Base-by-base conservation (phyloP, 768 basidiomycete species). In the Lentinula aciculospora region DNA sequence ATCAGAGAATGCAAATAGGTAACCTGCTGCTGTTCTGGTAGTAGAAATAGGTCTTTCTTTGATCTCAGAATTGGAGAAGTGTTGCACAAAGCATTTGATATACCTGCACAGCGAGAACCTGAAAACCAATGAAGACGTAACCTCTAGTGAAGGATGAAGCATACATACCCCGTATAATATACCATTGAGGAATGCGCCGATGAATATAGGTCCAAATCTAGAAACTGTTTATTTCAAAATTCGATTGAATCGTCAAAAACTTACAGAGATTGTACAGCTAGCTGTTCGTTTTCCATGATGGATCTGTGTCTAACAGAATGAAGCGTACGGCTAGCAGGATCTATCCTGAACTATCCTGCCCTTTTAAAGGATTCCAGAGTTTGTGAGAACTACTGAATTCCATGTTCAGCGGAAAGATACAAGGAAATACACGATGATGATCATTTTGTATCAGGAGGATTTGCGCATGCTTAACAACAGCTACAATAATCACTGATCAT, bases 191-290 rank as follows among this genome's bases (percentile, higher is more conserved):
- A 58, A 47, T 4, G 42, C 42, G 19, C 60, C 60, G 37, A 61
- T 59, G n/a, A 61, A 58, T 17, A 61, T 36, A 9, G 60, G 60
- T 37, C 60, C 60, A 25, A 48, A 61, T 8, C 60, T 61, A 15
- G 17, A 2, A 37, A 49, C 8, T 8, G 17, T 8, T 17, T n/a
- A 8, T 19, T 3, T 47, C 29, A 28, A 5, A 5, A 21, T 46
- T 25, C 3, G 21, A 46, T 9, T 27, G 10, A 27, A 7, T 9
- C 21, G 13, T 9, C 19, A 7, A 27, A 9, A 27, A 46, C 45
- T 28, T 13, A 46, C 45, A 47, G 13, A 47, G 46, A 47, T 21
- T 28, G 46, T 28, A 47, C 46, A 29, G 29, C 46, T 28, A 4
- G 27, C 46, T 47, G 46, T n/a, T 28, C 27, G 46, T 47, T 47